A percentile compares a stretch with the other conserved stretches of the same genome.
These are phyloP conservation scores for Candida sp. DNA, from an alignment of 1,139 yeast genomes.

Conservation along the genomic window DNA sequence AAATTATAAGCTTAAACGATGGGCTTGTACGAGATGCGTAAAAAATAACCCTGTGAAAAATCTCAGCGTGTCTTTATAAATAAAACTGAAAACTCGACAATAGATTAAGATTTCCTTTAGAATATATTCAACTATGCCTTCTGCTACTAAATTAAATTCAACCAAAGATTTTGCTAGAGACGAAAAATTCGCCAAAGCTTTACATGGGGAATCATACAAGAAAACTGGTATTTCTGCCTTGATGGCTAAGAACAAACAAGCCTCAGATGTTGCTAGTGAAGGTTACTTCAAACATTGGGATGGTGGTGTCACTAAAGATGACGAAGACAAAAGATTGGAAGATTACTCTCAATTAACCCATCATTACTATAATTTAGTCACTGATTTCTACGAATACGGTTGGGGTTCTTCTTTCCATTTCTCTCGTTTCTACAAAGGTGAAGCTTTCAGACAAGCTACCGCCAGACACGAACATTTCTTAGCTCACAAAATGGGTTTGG, in stretches of 20 bases:
- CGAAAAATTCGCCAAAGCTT: constrained; percentile 71
- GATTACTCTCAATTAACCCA: constrained; percentile 91
- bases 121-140: background rate
- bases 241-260: constrained; percentile 69
- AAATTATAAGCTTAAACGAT: background rate
- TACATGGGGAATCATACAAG: constrained; percentile 76
- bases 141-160: constrained; percentile 4
- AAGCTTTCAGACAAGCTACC: constrained; percentile 89
- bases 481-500: constrained; percentile 81
- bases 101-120: background rate
- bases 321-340: constrained; percentile 69
- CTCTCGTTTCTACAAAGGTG: constrained; percentile 90
- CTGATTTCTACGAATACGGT: constrained; percentile 97
- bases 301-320: constrained; percentile 74
- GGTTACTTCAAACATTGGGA: constrained; percentile 99
- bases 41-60: background rate
- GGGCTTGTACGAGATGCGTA: background rate
- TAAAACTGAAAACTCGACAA: background rate
- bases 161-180: constrained; percentile 46
- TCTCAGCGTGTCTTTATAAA: background rate
- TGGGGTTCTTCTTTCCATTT: constrained; percentile 99
- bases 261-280: constrained; percentile 78
- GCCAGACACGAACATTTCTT: constrained; percentile 98
- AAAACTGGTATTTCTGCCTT: constrained; percentile 76
- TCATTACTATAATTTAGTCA: constrained; percentile 94